Percentiles rank a stretch among this genome's conserved stretches.
These are phyloP conservation scores for Henningerozyma blattae DNA, from an alignment of 805 yeast genomes.

Conservation along the genomic window DNA sequence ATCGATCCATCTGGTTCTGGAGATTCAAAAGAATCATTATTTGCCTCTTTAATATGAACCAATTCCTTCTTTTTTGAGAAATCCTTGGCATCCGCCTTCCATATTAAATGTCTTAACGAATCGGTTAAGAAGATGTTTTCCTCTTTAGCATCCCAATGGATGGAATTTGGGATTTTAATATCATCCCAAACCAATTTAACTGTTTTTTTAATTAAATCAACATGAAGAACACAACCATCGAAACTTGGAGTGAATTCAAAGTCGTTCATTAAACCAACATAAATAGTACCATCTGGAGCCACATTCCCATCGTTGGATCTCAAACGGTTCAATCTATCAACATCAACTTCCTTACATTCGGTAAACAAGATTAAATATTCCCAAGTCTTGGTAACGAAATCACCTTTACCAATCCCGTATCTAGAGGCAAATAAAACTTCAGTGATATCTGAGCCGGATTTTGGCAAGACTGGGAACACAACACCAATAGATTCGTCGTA, in stretches of 20 bases:
- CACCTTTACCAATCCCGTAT: conserved; percentile 49
- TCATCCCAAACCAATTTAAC: conserved; percentile 26
- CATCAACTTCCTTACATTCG: conserved; percentile 21
- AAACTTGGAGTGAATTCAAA: conserved; percentile 26
- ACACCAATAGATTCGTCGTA: conserved; percentile 48
- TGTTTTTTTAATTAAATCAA: conserved; percentile 23
- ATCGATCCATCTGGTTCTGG: conserved; percentile 80
- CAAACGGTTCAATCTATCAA: conserved; percentile 22
- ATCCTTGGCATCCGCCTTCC: conserved; percentile 29
- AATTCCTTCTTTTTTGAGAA: conserved; percentile 23
- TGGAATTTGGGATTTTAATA: conserved; percentile 59
- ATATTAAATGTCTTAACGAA: conserved; percentile 35
- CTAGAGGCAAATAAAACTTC: conserved; percentile 43
- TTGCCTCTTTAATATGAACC: conserved; percentile 25
- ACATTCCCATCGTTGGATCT: conserved; percentile 79
- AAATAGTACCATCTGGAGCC: conserved; percentile 58
- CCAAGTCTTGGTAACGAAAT: conserved; percentile 30
- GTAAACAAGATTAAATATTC: conserved; percentile 27
- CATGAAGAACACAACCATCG: conserved; percentile 41
- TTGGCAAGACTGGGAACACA: conserved; percentile 45
- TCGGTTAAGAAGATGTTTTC: conserved; percentile 39
- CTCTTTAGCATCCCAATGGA: conserved; percentile 36
- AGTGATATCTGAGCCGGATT: conserved; percentile 17
- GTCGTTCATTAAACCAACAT: conserved; percentile 73
- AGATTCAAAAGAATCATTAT: conserved; percentile 13